Evolutionary conservation across 2,329 filamentous ascomycete species (phyloP).

Genomic region (Paracoccidioides lutzii): DNA sequence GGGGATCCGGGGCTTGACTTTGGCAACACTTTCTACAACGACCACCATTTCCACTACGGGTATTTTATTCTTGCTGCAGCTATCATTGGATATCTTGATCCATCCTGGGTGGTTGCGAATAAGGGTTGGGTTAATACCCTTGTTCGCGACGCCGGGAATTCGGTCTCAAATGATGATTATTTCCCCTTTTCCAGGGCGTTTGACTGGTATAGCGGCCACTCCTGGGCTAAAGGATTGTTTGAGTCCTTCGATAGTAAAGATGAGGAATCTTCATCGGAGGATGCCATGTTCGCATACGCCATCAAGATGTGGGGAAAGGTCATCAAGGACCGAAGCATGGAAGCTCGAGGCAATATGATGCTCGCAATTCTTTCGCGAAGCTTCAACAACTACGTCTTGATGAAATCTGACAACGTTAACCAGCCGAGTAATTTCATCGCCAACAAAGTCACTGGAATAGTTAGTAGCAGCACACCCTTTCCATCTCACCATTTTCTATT

Average conservation of each 20-base stretch:
- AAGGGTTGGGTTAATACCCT: conserved; percentile 70
- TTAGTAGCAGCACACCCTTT: conserved; percentile 16
- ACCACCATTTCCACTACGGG: conserved; percentile 55
- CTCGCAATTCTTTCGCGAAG: conserved; percentile 63
- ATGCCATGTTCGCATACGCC: conserved; percentile 74
- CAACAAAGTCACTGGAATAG: conserved; percentile 58
- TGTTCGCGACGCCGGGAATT: conserved; percentile 72
- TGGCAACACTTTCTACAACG: conserved; percentile 68
- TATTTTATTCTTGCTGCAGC: conserved; percentile 85
- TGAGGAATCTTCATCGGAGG: conserved; percentile 75
- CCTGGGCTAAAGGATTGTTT: conserved; percentile 60
- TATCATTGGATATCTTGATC: conserved; percentile 67
- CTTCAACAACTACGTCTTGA: conserved; percentile 70
- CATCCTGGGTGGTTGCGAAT: conserved; percentile 59
- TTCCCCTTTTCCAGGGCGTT: conserved; percentile 78
- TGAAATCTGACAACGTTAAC: conserved; percentile 53
- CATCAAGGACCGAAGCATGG: conserved; percentile 63
- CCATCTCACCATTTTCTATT: neutral
- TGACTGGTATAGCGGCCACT: conserved; percentile 92
- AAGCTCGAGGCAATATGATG: conserved; percentile 73
- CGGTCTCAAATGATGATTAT: conserved; percentile 52
- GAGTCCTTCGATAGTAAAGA: conserved; percentile 43
- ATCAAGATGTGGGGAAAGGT: conserved; percentile 89
- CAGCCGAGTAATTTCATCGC: conserved; percentile 65
- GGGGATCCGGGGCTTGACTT: conserved; percentile 65